Conservation (phyloP, 306 rosid genomes). For the Boehmeria nivea region DNA sequence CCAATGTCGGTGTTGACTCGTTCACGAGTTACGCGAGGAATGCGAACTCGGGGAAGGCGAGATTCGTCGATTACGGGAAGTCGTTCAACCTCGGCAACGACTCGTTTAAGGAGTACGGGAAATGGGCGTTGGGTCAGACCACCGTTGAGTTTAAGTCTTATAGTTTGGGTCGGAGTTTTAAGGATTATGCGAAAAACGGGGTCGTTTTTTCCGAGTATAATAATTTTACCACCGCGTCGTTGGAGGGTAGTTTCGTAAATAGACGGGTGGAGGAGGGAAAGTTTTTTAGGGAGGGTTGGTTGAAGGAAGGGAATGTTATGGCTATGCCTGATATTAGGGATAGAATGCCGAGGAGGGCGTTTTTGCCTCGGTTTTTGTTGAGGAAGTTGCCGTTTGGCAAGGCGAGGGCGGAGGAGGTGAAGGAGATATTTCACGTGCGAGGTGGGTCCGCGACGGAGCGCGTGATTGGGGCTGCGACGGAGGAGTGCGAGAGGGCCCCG, state of each 20-base stretch:
- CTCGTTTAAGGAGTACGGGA: slow-evolving; percentile 69
- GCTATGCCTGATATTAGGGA: slow-evolving; percentile 70
- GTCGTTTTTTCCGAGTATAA: slow-evolving; percentile 44
- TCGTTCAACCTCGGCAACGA: slow-evolving; percentile 84
- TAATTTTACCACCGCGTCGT: slow-evolving; percentile 29
- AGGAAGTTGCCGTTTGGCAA: slow-evolving; percentile 59
- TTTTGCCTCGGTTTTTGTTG: slow-evolving; percentile 50
- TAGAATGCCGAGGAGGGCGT: slow-evolving; percentile 66
- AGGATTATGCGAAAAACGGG: slow-evolving; percentile 42
- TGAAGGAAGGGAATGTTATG: slow-evolving; percentile 61
- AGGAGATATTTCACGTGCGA: slow-evolving; percentile 39
- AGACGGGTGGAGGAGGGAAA: slow-evolving; percentile 57
- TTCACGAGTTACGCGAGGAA: slow-evolving; percentile 57
- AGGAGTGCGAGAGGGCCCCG: slow-evolving; percentile 62
- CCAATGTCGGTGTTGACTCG: slow-evolving; percentile 64
- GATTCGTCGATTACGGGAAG: slow-evolving; percentile 60
- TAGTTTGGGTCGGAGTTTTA: slow-evolving; percentile 60
- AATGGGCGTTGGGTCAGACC: slow-evolving; percentile 40
- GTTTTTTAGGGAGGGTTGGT: slow-evolving; percentile 56
- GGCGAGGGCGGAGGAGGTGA: slow-evolving; percentile 14
- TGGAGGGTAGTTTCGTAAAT: slow-evolving; percentile 39
- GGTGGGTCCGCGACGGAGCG: slow-evolving; percentile 39
- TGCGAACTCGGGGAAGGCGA: slow-evolving; percentile 46
- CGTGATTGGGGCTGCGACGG: slow-evolving; percentile 34
- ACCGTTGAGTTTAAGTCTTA: slow-evolving; percentile 55